A percentile compares a stretch with the other conserved stretches of the same genome.
Evolutionary conservation across 1,284 basidiomycete species (phyloP).

Genomic region (Volvariella surrecta): DNA sequence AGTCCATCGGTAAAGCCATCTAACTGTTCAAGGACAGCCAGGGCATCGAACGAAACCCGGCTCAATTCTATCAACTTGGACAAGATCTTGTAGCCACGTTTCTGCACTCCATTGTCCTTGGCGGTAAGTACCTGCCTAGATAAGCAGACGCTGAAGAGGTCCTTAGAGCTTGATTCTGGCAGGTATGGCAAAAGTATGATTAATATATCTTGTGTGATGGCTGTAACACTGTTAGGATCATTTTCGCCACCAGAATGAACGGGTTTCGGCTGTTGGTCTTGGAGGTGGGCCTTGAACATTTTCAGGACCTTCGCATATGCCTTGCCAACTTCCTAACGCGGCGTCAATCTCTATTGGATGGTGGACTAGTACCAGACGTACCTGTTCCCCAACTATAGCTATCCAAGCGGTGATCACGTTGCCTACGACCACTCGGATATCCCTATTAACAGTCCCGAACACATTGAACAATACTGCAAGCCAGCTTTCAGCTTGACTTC

Average conservation of each 20-base stretch:
- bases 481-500: conserved; percentile 83
- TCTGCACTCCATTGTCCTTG: conserved; percentile 86
- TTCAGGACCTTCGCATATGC: conserved; percentile 77
- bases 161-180: conserved; percentile 47
- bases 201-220: conserved; percentile 87
- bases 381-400: conserved; percentile 68
- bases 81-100: conserved; percentile 90
- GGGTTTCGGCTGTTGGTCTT: conserved; percentile 22
- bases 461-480: conserved; percentile 95
- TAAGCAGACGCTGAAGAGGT: conserved; percentile 60
- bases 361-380: conserved; percentile 21
- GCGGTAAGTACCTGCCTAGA: conserved; percentile 55
- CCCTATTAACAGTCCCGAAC: conserved; percentile 78
- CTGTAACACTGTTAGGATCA: conserved; percentile 46
- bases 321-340: conserved; percentile 58
- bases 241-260: conserved; percentile 22
- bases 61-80: conserved; percentile 61
- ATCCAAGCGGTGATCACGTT: conserved; percentile 88
- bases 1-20: conserved; percentile 61
- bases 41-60: conserved; percentile 48
- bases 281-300: conserved; percentile 71
- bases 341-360: neutral
- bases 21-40: conserved; percentile 53
- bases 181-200: conserved; percentile 79
- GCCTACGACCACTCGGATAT: conserved; percentile 77